These are phyloP conservation scores for Colletotrichum sp. DNA, from an alignment of 2,329 filamentous ascomycete species.

Conservation along the genomic window DNA sequence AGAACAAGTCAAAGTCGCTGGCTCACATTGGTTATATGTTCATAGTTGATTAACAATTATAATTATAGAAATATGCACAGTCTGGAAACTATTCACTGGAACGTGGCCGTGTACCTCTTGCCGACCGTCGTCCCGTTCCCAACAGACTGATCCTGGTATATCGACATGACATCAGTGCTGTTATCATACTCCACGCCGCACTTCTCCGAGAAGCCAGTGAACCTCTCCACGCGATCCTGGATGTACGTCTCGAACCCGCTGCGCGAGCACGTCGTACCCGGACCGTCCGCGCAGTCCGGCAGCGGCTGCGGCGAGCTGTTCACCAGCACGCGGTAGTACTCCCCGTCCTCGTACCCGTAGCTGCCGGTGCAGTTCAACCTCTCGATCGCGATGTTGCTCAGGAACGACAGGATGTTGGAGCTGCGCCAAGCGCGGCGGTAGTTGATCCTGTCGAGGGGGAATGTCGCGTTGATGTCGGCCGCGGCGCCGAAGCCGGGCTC, in stretches of 20 bases:
- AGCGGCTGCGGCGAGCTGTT: slow-evolving; percentile 49
- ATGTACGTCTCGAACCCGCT: slow-evolving; percentile 43
- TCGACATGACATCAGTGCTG: slow-evolving; percentile 37
- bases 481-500: slow-evolving; percentile 49
- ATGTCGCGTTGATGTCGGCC: slow-evolving; percentile 62
- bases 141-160: slow-evolving; percentile 31
- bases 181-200: slow-evolving; percentile 41
- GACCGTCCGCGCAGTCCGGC: slow-evolving; percentile 46
- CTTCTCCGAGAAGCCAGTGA: slow-evolving; percentile 43
- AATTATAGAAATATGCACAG: background rate
- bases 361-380: slow-evolving; percentile 64
- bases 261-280: slow-evolving; percentile 48
- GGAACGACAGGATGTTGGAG: slow-evolving; percentile 67
- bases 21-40: accelerated
- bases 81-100: background rate
- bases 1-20: background rate
- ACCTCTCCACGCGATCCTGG: slow-evolving; percentile 38
- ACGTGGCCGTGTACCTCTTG: slow-evolving; percentile 23
- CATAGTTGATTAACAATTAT: background rate
- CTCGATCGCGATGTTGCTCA: slow-evolving; percentile 72
- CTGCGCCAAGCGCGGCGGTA: slow-evolving; percentile 67
- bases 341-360: slow-evolving; percentile 58
- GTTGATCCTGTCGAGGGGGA: slow-evolving; percentile 68
- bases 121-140: slow-evolving; percentile 32
- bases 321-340: slow-evolving; percentile 52